Base-by-base conservation (phyloP, 2,329 filamentous ascomycete genomes). In the Cladosporium sp. region DNA sequence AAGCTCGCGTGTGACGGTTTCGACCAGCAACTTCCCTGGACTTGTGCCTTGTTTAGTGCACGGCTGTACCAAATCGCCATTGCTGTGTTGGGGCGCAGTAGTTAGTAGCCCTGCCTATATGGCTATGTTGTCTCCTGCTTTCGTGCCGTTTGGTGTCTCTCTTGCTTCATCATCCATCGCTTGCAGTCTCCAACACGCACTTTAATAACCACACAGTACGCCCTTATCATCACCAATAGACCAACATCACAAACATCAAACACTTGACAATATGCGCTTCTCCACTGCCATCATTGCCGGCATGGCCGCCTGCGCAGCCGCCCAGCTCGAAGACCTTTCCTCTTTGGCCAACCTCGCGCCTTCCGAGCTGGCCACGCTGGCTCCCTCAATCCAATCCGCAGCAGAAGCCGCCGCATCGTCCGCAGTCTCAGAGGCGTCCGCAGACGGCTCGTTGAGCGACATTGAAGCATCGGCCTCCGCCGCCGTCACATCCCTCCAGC, bases 221-320 rank as follows among this genome's bases (percentile, higher is more conserved):
- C 30, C 10, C 18, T 49, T 10, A 15, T 30, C 49, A 30, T 11
- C 41, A 28, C 7, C 49, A 30, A 52, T 14, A 52, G 7, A 52
- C 4, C 4, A 18, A 10, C 24, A 28, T 1, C 26, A 26, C 3
- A 8, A 14, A 10, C 30, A 32, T 4, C 26, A 21, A 5, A 21
- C n/a, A 47, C 36, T 18, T 11, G 12, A 14, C 28, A 51, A 14
- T 21, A 62, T 62, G 59, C 59, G 59, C 32, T 30, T 24, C 59
- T 62, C 59, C 14, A 18, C 30, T 11, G n/a, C 36, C 41, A 4
- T 62, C n/a, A 2, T 62, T n/a, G 32, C 41, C 30, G n/a, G 44
- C 44, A 36, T 62, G 59, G 30, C 30, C 44, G 28, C 59, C 47
- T 62, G 14, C 28, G 26, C 44, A 32, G n/a, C 21, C 44, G 59